phyloP scores from a whole-genome alignment of 2,329 filamentous ascomycete species.

The Aspergillus transmontanensis region DNA sequence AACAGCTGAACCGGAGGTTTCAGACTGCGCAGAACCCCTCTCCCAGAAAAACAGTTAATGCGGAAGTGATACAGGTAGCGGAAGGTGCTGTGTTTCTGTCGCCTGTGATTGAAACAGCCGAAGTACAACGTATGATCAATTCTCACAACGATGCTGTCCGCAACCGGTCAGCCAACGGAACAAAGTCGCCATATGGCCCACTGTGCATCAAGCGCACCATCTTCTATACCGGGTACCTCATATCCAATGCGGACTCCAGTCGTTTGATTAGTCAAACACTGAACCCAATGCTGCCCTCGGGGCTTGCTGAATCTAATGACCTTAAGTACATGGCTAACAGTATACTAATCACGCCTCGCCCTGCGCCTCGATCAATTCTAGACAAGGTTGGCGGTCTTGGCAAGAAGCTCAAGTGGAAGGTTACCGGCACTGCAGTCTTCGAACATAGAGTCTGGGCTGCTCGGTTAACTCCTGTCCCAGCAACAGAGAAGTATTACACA shows the following conservation, averaged over 20 bases:
- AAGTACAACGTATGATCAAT: slow-evolving; percentile 88
- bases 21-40: slow-evolving; percentile 45
- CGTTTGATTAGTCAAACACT: slow-evolving; percentile 65
- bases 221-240: slow-evolving; percentile 90
- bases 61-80: slow-evolving; percentile 83
- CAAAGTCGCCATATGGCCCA: slow-evolving; percentile 48
- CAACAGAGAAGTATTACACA: slow-evolving; percentile 70
- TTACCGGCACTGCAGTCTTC: slow-evolving; percentile 72
- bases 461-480: slow-evolving; percentile 71
- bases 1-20: slow-evolving; percentile 69
- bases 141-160: slow-evolving; percentile 66
- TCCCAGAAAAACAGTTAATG: slow-evolving; percentile 66
- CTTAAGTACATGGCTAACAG: slow-evolving; percentile 83
- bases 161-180: slow-evolving; percentile 34
- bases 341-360: slow-evolving; percentile 83
- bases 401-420: slow-evolving; percentile 79
- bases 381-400: slow-evolving; percentile 86
- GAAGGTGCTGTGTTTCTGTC: slow-evolving; percentile 75
- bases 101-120: slow-evolving; percentile 75
- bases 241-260: slow-evolving; percentile 70
- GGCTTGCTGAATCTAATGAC: slow-evolving; percentile 65
- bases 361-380: slow-evolving; percentile 71
- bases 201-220: slow-evolving; percentile 82
- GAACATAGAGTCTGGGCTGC: slow-evolving; percentile 89
- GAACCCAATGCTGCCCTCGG: slow-evolving; percentile 62